Conservation (phyloP, 495 filamentous ascomycete genomes). For the Penicillium desertorum region DNA sequence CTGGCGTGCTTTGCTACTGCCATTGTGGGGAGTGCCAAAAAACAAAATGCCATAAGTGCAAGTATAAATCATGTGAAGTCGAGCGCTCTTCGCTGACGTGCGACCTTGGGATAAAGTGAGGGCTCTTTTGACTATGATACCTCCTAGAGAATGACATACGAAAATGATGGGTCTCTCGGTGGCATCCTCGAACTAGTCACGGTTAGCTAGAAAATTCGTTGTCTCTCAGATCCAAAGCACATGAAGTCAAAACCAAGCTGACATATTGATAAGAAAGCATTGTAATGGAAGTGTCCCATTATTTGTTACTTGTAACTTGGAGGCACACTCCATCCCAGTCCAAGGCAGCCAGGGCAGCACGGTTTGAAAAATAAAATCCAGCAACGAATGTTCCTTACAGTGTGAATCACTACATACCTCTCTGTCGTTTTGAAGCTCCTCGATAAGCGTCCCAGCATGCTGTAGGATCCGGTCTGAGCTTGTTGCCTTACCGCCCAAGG, state of each 20-base stretch:
- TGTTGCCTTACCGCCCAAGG: slow-evolving; percentile 4
- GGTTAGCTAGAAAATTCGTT: too few species aligned
- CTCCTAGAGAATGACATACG: slow-evolving; percentile 72
- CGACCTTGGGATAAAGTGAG: slow-evolving; percentile 56
- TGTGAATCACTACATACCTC: slow-evolving; percentile 14
- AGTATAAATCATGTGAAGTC: slow-evolving; percentile 65
- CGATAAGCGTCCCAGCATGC: too few species aligned
- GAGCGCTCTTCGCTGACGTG: slow-evolving; percentile 55
- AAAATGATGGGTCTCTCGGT: slow-evolving; percentile 60
- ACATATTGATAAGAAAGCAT: too few species aligned
- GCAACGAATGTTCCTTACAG: too few species aligned
- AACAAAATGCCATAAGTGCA: slow-evolving; percentile 74
- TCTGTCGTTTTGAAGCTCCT: background rate
- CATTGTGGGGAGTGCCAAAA: slow-evolving; percentile 70
- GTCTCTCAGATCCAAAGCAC: too few species aligned
- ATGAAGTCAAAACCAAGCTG: too few species aligned
- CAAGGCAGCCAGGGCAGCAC: too few species aligned
- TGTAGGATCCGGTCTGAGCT: background rate
- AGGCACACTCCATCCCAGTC: too few species aligned
- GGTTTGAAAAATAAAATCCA: too few species aligned
- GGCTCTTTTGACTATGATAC: slow-evolving; percentile 66
- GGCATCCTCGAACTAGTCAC: too few species aligned
- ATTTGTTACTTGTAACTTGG: too few species aligned
- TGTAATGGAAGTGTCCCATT: too few species aligned
- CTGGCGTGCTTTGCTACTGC: slow-evolving; percentile 39